Conservation (phyloP, 306 rosid species). For the Dalbergia oliveri region DNA sequence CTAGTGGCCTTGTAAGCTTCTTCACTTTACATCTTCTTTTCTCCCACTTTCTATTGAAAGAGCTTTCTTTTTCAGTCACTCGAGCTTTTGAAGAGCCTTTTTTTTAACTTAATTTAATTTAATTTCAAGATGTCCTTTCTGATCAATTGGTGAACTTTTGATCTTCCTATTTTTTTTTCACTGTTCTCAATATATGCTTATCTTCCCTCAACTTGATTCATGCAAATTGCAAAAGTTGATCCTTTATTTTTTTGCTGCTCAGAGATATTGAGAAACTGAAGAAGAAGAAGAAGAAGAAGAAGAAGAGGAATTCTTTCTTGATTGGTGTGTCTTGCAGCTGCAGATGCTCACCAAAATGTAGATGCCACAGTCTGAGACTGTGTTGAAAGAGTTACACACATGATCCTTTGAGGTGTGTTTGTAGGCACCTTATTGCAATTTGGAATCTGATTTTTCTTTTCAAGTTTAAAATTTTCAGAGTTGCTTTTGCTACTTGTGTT, state of each 20-base stretch:
- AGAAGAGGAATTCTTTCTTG: slow-evolving; percentile 15
- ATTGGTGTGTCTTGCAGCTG: slow-evolving; percentile 32
- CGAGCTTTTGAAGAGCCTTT: not conserved
- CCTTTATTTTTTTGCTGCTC: slow-evolving; percentile 41
- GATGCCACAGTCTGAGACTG: not conserved
- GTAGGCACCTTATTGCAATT: not conserved
- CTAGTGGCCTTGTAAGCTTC: slow-evolving; percentile 29
- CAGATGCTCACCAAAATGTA: slow-evolving; percentile 14
- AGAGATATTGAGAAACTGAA: slow-evolving; percentile 28
- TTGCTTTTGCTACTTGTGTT: not conserved
- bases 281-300: not conserved
- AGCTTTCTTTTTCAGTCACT: not conserved
- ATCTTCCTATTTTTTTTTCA: slow-evolving; percentile 30
- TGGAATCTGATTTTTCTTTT: slow-evolving; percentile 19
- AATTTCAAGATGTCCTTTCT: not conserved
- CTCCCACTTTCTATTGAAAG: slow-evolving; percentile 10
- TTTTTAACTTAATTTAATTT: not conserved
- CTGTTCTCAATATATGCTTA: not conserved
- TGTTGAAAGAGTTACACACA: slow-evolving; percentile 19
- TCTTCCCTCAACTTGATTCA: slow-evolving; percentile 25
- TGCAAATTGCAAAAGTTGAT: slow-evolving; percentile 3
- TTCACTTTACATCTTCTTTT: not conserved
- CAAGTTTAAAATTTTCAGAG: not conserved
- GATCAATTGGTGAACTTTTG: slow-evolving; percentile 32
- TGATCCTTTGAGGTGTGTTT: slow-evolving; percentile 46